Evolutionary conservation across 306 rosid genomes (phyloP), one percentile per base, ranked within the genome.

Genomic region (Sicyos edulis): DNA sequence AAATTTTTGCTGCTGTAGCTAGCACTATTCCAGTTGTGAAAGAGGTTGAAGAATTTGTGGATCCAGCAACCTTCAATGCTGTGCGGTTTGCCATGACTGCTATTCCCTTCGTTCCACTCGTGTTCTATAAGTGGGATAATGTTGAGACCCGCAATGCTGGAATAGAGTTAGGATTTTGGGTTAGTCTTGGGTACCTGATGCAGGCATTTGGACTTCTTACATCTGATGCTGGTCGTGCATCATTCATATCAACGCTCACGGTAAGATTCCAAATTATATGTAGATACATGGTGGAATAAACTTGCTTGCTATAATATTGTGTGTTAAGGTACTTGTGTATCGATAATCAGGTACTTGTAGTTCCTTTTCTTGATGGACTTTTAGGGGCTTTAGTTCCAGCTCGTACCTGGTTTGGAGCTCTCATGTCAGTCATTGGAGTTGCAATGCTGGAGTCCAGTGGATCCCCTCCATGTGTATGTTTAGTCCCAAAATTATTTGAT

Each of bases 131-230:
- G 72, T 72, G 79, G 75, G 72, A 73, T 32, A 89, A 90, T 78
- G 74, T 65, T 71, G 20, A 15, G 20, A 85, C 80, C 24, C 83
- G 92, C 26, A 81, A 87, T 72, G 86, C 92, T 16, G 96, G 96
- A 57, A 71, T 90, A 64, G 96, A 90, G 81, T 84, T 90, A 85
- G 96, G 96, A 52, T 75, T 86, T 65, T 90, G 92, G 96, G 89
- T 81, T 78, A 86, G 96, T 83, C 70, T 87, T 54, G 96, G 96
- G 45, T 90, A 90, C 80, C 82, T 90, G 20, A 81, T 80, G 86
- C 96, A 90, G 85, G 91, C 96, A 29, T 24, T 90, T 45, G 96
- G 96, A 76, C 78, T 90, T 59, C 80, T 78, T 54, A 90, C 92
- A 21, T 90, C 96, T 10, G 96, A 86, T 84, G 91, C 96, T 29